Base-by-base conservation (phyloP, 345 rosid species). In the Excoecaria cochinchinensis region DNA sequence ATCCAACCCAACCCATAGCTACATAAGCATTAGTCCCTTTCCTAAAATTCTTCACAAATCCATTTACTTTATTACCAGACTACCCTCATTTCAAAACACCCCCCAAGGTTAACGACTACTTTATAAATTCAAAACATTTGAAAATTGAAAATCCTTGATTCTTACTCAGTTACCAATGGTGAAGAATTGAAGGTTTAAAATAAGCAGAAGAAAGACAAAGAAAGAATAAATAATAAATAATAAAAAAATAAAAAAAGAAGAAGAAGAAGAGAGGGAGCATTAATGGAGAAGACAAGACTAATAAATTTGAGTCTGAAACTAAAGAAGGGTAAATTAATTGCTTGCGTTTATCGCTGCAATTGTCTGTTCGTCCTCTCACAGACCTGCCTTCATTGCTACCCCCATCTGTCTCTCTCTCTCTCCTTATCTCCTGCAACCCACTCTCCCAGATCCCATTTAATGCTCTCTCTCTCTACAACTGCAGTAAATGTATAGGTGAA, bases 241-340 rank as follows among this genome's bases (percentile, higher is more conserved):
- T 44, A 44, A 44, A 44, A 44, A 6, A 74, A 74, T 74, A 81
- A 65, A 4, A 3, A 13, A 36, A 8, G 42, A 69, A 60, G 74
- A 81, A 15, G 80, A 61, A 78, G 85, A 60, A 80, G 57, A 69
- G 69, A 66, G 77, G 21, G 71, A 73, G 84, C 86, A 89, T 86
- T 91, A 84, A 89, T 86, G 93, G 86, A 60, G 81, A 87, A 79
- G 82, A 84, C 87, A 83, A 84, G 79, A 57, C 83, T 84, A 82
- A 83, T 85, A 78, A 87, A 79, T 84, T 74, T 58, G 69, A 78
- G 82, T 79, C 76, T 75, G 70, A 80, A 50, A 55, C 39, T 53
- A 39, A 42, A 38, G 74, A 73, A 61, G 62, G 73, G 80, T 52
- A 77, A 80, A 75, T 84, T 86, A 86, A 78, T 82, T 68, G 87